phyloP scores from a whole-genome alignment of 805 yeast genomes.

The Teunomyces lycoperdinae region DNA sequence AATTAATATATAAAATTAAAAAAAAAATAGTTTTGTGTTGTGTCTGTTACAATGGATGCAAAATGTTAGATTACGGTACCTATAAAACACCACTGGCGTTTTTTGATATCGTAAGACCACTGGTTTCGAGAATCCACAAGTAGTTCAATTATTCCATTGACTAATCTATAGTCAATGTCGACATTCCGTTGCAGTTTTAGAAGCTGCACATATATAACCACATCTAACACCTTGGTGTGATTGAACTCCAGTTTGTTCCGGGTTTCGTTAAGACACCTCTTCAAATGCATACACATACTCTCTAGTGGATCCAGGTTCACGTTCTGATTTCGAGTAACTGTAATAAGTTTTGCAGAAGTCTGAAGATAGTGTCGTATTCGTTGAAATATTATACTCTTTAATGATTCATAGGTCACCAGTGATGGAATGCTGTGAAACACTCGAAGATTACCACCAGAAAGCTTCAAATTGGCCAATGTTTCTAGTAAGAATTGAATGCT shows the following conservation, averaged over 20 bases:
- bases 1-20: background rate
- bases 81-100: constrained; percentile 9
- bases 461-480: constrained; percentile 6
- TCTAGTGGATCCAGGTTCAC: constrained; percentile 14
- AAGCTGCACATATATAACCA: background rate
- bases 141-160: constrained; percentile 28
- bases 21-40: background rate
- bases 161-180: constrained; percentile 13
- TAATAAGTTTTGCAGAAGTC: constrained; percentile 17
- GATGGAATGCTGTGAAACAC: constrained; percentile 1
- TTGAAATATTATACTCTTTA: constrained; percentile 19
- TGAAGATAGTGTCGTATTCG: constrained; percentile 26
- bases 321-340: constrained; percentile 20
- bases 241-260: background rate
- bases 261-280: constrained; percentile 2
- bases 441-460: background rate
- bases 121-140: constrained; percentile 13
- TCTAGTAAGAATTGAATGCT: constrained; percentile 16
- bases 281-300: constrained; percentile 11
- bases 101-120: constrained; percentile 23
- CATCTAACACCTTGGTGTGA: constrained; percentile 6
- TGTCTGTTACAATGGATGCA: background rate
- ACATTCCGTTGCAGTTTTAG: background rate
- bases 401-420: background rate
- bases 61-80: background rate